Percentiles rank a stretch among this genome's conserved stretches.
These are phyloP conservation scores for Sophora flavescens DNA, from an alignment of 306 rosid species.

Conservation along the genomic window DNA sequence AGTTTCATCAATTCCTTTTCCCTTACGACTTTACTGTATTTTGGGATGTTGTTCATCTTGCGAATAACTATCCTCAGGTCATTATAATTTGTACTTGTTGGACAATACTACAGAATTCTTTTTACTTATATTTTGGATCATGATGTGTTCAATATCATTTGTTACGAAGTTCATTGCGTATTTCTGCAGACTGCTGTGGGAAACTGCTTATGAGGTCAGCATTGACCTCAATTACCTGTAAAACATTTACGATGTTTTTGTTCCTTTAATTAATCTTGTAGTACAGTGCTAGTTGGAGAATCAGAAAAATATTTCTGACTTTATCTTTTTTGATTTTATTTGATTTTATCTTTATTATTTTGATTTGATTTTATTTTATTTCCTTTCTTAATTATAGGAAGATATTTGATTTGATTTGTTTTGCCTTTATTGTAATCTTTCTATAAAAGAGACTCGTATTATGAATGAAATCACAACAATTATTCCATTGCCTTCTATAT, in stretches of 20 bases:
- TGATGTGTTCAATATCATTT: slow-evolving; percentile 6
- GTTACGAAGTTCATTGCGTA: background rate
- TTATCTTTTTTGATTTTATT: too few species aligned
- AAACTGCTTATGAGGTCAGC: slow-evolving; percentile 19
- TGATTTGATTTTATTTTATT: too few species aligned
- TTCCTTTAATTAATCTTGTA: slow-evolving; percentile 11
- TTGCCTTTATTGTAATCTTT: too few species aligned
- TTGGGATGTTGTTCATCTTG: background rate
- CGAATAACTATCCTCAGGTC: slow-evolving; percentile 5
- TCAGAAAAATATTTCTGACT: too few species aligned
- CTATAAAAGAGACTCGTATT: too few species aligned
- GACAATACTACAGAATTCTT: background rate
- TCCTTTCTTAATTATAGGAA: too few species aligned
- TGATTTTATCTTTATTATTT: too few species aligned
- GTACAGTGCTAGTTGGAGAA: background rate
- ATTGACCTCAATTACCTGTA: background rate
- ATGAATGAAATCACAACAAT: too few species aligned
- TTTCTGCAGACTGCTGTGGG: background rate
- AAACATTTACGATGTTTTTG: slow-evolving; percentile 9
- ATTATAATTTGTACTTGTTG: background rate
- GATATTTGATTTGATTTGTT: too few species aligned
- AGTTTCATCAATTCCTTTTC: background rate
- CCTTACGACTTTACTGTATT: background rate
- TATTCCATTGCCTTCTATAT: too few species aligned
- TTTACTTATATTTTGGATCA: background rate